Base-by-base conservation (phyloP, 768 basidiomycete genomes). In the Podaxis sp. region DNA sequence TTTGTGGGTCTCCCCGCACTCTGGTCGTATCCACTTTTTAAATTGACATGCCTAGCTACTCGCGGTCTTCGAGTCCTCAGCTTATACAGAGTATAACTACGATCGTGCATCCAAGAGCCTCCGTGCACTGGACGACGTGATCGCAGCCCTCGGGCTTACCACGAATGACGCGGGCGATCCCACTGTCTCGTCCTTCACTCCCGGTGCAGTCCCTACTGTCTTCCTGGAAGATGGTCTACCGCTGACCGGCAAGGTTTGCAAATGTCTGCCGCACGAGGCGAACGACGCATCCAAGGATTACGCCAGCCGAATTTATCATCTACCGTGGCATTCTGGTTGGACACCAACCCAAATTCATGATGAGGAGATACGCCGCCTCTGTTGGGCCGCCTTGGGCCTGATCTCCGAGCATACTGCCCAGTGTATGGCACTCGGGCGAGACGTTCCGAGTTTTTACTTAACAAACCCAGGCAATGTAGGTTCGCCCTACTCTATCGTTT, bases 31-130 rank as follows among this genome's bases (percentile, higher is more conserved):
- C 37, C 24, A 7, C 40, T 46, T 17, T 30, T 30, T 56, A 15
- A 56, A 56, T 13, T 17, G 10, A 44, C 38, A 26, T 13, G 15
- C n/a, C 3, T 64, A 90, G 90, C 84, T 93, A 54, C 79, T 93
- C 8, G 88, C 91, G 4, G 76, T 93, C 2, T 93, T 90, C 67
- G 91, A 93, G 71, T 82, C 84, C 0, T 92, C 88, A 1, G 82
- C 87, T 4, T 88, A 93, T 64, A 90, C 89, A 5, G 76, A 82
- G 48, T 82, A 91, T 69, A 82, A 80, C 22, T 77, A 82, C 3
- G 80, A 83, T 22, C 82, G 87, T 13, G 81, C 85, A 11, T 76
- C 78, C 22, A 73, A 73, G 20, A 79, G 90, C 0, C 76, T 93
- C 10, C 70, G 82, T 44, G 76, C 81, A 24, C 78, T 93, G 36